Evolutionary conservation across 805 yeast genomes (phyloP).

Genomic region (Metschnikowia bowlesiae): DNA sequence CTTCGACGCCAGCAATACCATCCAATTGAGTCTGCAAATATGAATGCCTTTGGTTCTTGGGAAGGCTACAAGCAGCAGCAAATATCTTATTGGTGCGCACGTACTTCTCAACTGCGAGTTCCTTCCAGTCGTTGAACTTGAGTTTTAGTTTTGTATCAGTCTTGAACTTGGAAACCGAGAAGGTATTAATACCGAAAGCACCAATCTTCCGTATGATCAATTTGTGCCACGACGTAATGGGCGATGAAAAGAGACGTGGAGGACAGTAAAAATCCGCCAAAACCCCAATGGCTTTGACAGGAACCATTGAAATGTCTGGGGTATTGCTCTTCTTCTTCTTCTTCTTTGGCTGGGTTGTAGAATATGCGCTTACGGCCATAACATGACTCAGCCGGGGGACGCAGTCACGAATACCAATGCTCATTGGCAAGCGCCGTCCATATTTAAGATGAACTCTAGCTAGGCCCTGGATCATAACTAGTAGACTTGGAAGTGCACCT

Average conservation of each 20-base stretch:
- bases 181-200: slow-evolving; percentile 62
- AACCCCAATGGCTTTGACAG: slow-evolving; percentile 36
- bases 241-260: slow-evolving; percentile 25
- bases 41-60: slow-evolving; percentile 29
- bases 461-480: slow-evolving; percentile 1
- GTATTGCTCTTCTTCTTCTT: slow-evolving; percentile 13
- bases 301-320: slow-evolving; percentile 34
- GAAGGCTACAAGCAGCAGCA: slow-evolving; percentile 46
- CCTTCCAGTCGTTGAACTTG: slow-evolving; percentile 78
- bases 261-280: slow-evolving; percentile 43
- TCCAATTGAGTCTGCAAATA: slow-evolving; percentile 41
- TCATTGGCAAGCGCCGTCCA: neutral
- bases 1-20: slow-evolving; percentile 32
- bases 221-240: slow-evolving; percentile 35
- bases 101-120: slow-evolving; percentile 72
- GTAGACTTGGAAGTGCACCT: neutral
- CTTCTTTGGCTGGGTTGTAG: slow-evolving; percentile 13
- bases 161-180: slow-evolving; percentile 45
- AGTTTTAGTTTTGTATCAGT: slow-evolving; percentile 41
- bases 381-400: neutral
- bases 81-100: slow-evolving; percentile 79
- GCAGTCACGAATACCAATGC: neutral
- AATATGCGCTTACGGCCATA: slow-evolving; percentile 8
- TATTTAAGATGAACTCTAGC: neutral
- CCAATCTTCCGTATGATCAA: slow-evolving; percentile 60